These are phyloP conservation scores for Trypanosoma congolense DNA, from an alignment of 208 protist species.

Conservation along the genomic window DNA sequence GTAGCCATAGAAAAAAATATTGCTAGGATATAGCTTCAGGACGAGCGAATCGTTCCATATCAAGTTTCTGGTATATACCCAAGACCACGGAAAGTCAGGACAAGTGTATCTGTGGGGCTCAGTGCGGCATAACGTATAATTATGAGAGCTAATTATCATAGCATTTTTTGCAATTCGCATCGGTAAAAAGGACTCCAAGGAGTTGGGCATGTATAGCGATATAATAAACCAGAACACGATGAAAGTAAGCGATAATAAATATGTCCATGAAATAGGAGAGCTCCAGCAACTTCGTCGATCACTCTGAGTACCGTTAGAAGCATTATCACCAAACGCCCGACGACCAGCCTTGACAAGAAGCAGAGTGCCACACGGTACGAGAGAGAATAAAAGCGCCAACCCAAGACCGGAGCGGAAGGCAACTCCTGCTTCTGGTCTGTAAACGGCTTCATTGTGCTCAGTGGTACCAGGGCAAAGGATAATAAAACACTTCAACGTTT, in stretches of 20 bases:
- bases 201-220: constrained; percentile 55
- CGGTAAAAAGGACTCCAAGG: constrained; percentile 24
- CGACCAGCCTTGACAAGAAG: constrained; percentile 8
- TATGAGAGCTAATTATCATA: not conserved
- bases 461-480: constrained; percentile 29
- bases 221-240: constrained; percentile 20
- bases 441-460: constrained; percentile 6
- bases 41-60: constrained; percentile 21
- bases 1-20: constrained; percentile 62
- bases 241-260: constrained; percentile 8
- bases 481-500: constrained; percentile 23
- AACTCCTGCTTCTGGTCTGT: constrained; percentile 20
- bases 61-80: constrained; percentile 34
- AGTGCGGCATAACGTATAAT: constrained; percentile 13
- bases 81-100: constrained; percentile 44
- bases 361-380: constrained; percentile 25
- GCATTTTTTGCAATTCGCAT: constrained; percentile 29
- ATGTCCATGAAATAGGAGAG: constrained; percentile 1
- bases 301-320: not conserved
- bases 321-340: not conserved
- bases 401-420: constrained; percentile 20
- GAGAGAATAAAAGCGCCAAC: constrained; percentile 19
- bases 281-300: not conserved
- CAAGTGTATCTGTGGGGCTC: constrained; percentile 12
- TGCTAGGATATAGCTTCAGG: constrained; percentile 62